Base-by-base conservation (phyloP, 2,329 filamentous ascomycete genomes). In the Orbilia javanica region DNA sequence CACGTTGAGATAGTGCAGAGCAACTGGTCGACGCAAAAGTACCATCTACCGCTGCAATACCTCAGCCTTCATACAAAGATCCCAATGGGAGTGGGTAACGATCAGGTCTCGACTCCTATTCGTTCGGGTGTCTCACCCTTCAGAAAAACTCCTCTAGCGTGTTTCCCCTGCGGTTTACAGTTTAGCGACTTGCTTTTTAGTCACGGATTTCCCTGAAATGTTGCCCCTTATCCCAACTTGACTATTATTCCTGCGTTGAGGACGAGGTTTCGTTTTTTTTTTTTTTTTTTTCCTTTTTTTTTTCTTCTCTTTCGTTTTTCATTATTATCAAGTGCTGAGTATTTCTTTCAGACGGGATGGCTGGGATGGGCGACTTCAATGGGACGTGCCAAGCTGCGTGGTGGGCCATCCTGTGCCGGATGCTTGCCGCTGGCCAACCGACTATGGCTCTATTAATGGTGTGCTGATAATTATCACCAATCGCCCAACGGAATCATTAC, bases 101-200 rank as follows among this genome's bases (percentile, higher is more conserved):
- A 50, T 39, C 65, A 66, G 53, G 73, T 77, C 66, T 57, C 73
- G 57, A 52, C 50, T 62, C 57, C 73, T 57, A 77, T 77, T 77
- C 73, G 73, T 39, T 71, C 73, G 50, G 53, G 50, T 77, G 73
- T 77, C 73, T 70, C 73, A 77, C 73, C 42, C 64, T 50, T 29
- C 27, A 34, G 10, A 42, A 60, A 68, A 62, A 36, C 18, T 60
- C 53, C 53, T 68, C 55, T 75, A 75, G 71, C 64, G 71, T 75
- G 71, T 62, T 65, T 64, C 50, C 60, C 65, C 66, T 70, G 46
- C 27, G 65, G 36, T 68, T 62, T 71, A 77, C 27, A 52, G 36
- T 67, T 60, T 63, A 77, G 72, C 65, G 72, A 76, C 72, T 65
- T 69, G 72, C 72, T 70, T 76, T 71, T 76, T 68, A 57, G 72